These are phyloP conservation scores for Podaxis pistillaris DNA, from an alignment of 768 basidiomycete genomes.

Conservation along the genomic window DNA sequence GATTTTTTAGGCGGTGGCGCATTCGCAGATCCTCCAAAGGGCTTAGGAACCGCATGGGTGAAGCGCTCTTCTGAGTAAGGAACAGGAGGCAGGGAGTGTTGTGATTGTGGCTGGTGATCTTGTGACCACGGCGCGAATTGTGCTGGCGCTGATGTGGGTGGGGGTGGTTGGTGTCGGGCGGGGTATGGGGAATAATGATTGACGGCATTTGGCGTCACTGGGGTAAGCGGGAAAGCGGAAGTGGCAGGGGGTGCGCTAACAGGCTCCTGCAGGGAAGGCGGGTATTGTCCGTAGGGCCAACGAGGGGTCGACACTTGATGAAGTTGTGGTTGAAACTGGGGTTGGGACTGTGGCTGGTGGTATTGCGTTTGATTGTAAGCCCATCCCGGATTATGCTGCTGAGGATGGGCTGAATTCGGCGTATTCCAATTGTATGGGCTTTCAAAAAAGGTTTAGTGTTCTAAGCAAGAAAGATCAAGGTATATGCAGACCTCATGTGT, in stretches of 20 bases:
- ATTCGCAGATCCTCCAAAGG: constrained; percentile 4
- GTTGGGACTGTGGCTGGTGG: background rate
- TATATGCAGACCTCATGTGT: constrained; percentile 15
- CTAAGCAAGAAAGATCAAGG: background rate
- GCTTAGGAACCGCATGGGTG: background rate
- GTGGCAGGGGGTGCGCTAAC: background rate
- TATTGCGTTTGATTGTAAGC: background rate
- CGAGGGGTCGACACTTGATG: background rate
- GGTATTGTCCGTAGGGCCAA: constrained; percentile 6
- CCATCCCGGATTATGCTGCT: background rate
- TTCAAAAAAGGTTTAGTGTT: constrained; percentile 1
- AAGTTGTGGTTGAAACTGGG: background rate
- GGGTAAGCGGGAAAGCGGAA: background rate
- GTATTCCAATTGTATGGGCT: constrained; percentile 5
- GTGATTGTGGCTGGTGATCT: background rate
- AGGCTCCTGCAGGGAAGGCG: background rate
- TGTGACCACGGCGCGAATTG: constrained; percentile 3
- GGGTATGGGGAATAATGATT: constrained; percentile 4
- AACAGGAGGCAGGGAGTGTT: background rate
- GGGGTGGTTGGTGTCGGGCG: background rate
- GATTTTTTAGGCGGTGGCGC: constrained; percentile 5
- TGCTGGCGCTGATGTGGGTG: background rate
- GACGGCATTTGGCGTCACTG: background rate
- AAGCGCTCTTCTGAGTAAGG: background rate
- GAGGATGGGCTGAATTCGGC: background rate